phyloP scores from a whole-genome alignment of 768 basidiomycete genomes.

The Pleurotus citrinopileatus region DNA sequence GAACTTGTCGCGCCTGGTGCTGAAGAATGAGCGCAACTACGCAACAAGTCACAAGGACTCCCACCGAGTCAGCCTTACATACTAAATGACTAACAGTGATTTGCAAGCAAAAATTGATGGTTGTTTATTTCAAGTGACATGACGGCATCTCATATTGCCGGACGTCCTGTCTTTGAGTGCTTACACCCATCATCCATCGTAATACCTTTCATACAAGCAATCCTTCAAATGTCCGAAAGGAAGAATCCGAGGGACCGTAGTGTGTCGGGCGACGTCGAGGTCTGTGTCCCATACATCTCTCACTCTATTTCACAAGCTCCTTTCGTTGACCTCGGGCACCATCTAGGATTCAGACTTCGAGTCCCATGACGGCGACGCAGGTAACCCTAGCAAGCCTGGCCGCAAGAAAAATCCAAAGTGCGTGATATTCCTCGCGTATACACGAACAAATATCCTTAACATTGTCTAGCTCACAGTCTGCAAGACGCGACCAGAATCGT shows the following conservation, averaged over 20 bases:
- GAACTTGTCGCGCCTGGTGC: too few relatives aligned
- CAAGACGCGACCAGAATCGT: slow-evolving; percentile 84
- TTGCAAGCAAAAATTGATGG: background rate
- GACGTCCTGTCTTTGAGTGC: background rate
- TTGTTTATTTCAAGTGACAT: slow-evolving; percentile 3
- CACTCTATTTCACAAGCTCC: background rate
- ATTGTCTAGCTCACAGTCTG: slow-evolving; percentile 73
- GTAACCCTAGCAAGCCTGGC: slow-evolving; percentile 63
- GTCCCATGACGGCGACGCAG: slow-evolving; percentile 40
- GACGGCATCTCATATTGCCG: background rate
- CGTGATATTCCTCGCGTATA: slow-evolving; percentile 21
- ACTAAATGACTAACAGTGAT: too few relatives aligned
- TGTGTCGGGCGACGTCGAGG: slow-evolving; percentile 60
- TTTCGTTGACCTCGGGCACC: slow-evolving; percentile 6
- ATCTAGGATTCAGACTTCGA: slow-evolving; percentile 67
- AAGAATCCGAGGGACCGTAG: slow-evolving; percentile 58
- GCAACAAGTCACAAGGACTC: too few relatives aligned
- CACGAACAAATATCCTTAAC: slow-evolving; percentile 12
- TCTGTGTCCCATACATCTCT: slow-evolving; percentile 18
- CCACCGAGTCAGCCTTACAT: background rate
- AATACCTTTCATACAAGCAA: slow-evolving; percentile 44
- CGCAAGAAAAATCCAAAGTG: slow-evolving; percentile 91
- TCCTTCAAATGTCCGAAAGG: slow-evolving; percentile 45
- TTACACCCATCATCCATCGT: slow-evolving; percentile 27
- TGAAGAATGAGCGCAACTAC: too few relatives aligned